phyloP scores from a whole-genome alignment of 2,329 filamentous ascomycete species.

The Helotiales sp. region DNA sequence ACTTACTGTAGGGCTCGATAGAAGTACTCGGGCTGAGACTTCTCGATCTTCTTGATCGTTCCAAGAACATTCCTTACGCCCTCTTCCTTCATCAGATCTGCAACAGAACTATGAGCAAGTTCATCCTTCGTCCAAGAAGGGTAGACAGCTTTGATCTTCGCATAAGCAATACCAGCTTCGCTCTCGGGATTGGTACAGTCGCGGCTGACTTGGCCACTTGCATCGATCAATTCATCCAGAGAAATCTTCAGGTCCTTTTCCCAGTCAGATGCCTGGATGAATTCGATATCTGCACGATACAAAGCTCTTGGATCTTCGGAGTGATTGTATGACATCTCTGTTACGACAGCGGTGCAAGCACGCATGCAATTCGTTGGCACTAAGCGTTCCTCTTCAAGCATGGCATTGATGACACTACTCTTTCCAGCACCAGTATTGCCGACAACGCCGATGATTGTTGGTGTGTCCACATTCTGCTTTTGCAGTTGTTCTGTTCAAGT shows the following conservation, averaged over 20 bases:
- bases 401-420: constrained; percentile 30
- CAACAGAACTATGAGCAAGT: constrained; percentile 40
- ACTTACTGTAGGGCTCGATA: constrained; percentile 34
- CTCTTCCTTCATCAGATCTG: constrained; percentile 11
- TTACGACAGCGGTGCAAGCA: constrained; percentile 54
- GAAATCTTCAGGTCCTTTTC: constrained; percentile 48
- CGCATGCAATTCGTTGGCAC: constrained; percentile 55
- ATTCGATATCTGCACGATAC: constrained; percentile 52
- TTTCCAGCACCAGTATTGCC: constrained; percentile 32
- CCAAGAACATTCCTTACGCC: constrained; percentile 20
- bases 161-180: constrained; percentile 45
- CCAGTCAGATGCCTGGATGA: constrained; percentile 50
- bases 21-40: constrained; percentile 26
- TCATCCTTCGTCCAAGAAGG: constrained; percentile 43
- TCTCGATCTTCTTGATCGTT: constrained; percentile 27
- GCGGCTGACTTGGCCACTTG: constrained; percentile 42
- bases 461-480: constrained; percentile 34
- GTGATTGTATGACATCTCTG: constrained; percentile 51
- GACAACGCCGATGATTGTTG: constrained; percentile 33
- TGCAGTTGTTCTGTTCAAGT: constrained; percentile 23
- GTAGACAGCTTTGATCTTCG: constrained; percentile 52
- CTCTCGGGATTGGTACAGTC: constrained; percentile 40
- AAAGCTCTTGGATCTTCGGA: constrained; percentile 38
- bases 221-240: constrained; percentile 46
- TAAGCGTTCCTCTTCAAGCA: constrained; percentile 53